phyloP scores from a whole-genome alignment of 129 eudicot species.

The Centaurea solstitialis region DNA sequence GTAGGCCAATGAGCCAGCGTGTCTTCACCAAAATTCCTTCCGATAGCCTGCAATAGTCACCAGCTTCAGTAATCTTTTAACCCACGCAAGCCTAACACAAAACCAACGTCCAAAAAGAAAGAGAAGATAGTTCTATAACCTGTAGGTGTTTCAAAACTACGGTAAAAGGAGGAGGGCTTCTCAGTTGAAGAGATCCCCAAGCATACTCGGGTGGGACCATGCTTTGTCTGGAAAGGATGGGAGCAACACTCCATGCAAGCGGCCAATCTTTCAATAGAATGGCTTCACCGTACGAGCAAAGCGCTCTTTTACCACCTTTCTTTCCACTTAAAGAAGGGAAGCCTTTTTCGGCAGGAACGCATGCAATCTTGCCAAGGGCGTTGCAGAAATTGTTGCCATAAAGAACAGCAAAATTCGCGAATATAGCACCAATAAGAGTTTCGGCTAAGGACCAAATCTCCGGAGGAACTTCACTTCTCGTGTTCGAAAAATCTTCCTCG shows the following conservation, averaged over 20 bases:
- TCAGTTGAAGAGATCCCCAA: conserved; percentile 83
- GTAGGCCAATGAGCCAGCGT: conserved; percentile 98
- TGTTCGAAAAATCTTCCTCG: conserved; percentile 52
- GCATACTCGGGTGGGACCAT: conserved; percentile 95
- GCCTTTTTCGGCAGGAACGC: conserved; percentile 88
- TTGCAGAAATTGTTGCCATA: conserved; percentile 87
- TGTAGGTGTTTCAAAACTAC: conserved; percentile 73
- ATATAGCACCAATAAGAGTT: conserved; percentile 67
- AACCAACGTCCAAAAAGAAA: background rate
- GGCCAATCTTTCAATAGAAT: conserved; percentile 93
- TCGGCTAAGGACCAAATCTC: conserved; percentile 90
- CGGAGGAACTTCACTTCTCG: conserved; percentile 65
- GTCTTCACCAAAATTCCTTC: conserved; percentile 92
- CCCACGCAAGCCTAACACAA: background rate
- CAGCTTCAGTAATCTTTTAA: conserved; percentile 8
- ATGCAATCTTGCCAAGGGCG: conserved; percentile 83
- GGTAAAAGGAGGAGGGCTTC: conserved; percentile 84
- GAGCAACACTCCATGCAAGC: conserved; percentile 94
- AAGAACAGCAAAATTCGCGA: conserved; percentile 93
- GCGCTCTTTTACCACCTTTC: conserved; percentile 82
- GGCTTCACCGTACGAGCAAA: conserved; percentile 84
- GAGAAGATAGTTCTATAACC: conserved; percentile 42
- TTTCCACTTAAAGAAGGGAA: conserved; percentile 85
- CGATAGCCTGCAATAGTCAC: conserved; percentile 58
- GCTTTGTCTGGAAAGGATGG: conserved; percentile 73